These are phyloP conservation scores for Cerioporus squamosus DNA, from an alignment of 1,284 basidiomycete genomes.

Conservation along the genomic window DNA sequence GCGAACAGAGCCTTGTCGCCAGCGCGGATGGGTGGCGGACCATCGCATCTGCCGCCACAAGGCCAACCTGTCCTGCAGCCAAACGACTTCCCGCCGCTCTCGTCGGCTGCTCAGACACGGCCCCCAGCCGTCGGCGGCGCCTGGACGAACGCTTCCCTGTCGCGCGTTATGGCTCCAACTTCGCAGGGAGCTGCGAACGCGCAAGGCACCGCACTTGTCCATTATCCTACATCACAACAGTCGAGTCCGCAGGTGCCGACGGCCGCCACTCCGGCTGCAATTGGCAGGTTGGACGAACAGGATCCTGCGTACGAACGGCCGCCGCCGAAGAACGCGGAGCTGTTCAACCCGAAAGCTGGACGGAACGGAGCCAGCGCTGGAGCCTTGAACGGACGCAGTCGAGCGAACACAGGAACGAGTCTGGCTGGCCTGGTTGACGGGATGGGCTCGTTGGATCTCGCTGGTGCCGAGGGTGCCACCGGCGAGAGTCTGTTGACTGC, in stretches of 20 bases:
- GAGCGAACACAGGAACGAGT: constrained; percentile 7
- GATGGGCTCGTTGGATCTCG: constrained; percentile 24
- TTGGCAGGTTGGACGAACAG: constrained; percentile 48
- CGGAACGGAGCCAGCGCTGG: constrained; percentile 4
- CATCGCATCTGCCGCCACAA: constrained; percentile 34
- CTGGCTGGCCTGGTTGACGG: constrained; percentile 19
- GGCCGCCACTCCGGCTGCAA: constrained; percentile 21
- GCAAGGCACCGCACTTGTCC: constrained; percentile 39
- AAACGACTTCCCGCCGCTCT: constrained; percentile 75
- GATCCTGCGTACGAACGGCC: constrained; percentile 56
- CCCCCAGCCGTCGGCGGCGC: constrained; percentile 57
- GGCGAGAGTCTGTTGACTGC: not conserved
- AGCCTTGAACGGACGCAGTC: constrained; percentile 7
- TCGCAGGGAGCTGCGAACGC: constrained; percentile 28
- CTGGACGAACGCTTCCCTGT: constrained; percentile 66
- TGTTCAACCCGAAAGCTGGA: constrained; percentile 54
- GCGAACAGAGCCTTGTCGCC: constrained; percentile 47
- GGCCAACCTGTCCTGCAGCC: constrained; percentile 52
- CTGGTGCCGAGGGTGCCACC: constrained; percentile 2
- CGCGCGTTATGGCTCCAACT: constrained; percentile 53
- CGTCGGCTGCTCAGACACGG: constrained; percentile 52
- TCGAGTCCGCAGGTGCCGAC: constrained; percentile 19
- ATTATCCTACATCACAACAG: constrained; percentile 38
- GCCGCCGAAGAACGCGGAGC: constrained; percentile 52
- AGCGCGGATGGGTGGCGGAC: constrained; percentile 38